Percentiles rank a stretch among this genome's conserved stretches.
Conservation (phyloP, 768 basidiomycete genomes). For the Suillus subaureus region DNA sequence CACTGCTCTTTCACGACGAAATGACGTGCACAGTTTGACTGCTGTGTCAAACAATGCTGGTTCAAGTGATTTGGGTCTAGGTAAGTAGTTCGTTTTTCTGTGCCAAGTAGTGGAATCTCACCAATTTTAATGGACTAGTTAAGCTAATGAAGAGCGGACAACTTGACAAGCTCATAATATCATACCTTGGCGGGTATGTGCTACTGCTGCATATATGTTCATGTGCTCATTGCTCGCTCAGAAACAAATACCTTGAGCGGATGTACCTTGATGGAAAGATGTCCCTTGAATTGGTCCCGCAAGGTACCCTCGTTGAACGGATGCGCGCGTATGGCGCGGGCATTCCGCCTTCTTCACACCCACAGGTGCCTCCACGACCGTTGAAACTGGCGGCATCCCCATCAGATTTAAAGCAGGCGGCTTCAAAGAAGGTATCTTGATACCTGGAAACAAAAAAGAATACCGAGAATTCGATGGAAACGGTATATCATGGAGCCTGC, state of each 20-base stretch:
- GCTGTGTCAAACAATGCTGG: conserved; percentile 89
- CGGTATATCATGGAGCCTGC: conserved; percentile 77
- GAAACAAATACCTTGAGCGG: conserved; percentile 79
- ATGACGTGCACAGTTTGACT: conserved; percentile 66
- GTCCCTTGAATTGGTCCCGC: conserved; percentile 81
- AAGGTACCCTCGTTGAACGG: conserved; percentile 84
- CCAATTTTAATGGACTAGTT: conserved; percentile 40
- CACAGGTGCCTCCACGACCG: conserved; percentile 76
- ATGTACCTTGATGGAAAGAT: conserved; percentile 77
- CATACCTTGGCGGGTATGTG: conserved; percentile 78
- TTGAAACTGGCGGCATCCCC: conserved; percentile 73
- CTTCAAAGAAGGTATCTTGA: conserved; percentile 59
- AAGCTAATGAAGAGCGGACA: conserved; percentile 70
- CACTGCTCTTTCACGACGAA: conserved; percentile 66
- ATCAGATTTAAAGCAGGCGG: conserved; percentile 73
- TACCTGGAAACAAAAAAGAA: conserved; percentile 73
- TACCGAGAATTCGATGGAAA: conserved; percentile 66
- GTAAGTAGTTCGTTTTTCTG: conserved; percentile 32
- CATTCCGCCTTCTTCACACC: conserved; percentile 85
- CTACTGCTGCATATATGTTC: neutral
- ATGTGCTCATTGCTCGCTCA: conserved; percentile 26
- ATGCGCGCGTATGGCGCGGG: conserved; percentile 82
- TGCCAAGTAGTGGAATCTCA: neutral
- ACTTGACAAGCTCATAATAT: conserved; percentile 77
- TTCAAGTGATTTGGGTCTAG: conserved; percentile 63